Evolutionary conservation across 768 basidiomycete genomes (phyloP), one percentile per base, ranked within the genome.

Genomic region (Lactarius psammicola): DNA sequence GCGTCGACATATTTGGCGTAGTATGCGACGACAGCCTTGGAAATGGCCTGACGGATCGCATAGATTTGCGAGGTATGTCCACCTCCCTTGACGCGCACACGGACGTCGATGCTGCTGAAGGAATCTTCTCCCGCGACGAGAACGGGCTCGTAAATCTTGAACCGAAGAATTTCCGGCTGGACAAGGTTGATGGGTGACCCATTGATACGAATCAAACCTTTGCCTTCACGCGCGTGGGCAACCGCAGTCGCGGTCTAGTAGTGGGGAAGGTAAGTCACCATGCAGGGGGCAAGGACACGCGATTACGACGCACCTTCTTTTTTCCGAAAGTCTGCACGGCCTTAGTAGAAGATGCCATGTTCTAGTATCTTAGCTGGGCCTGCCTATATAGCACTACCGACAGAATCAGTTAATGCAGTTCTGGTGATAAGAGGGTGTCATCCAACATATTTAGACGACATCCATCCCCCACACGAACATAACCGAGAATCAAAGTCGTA

Each of bases 311-410:
- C 77, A 85, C 94, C 91, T 98, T 98, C 89, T 98, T 98, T 93
- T 98, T 98, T 80, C 96, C 96, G 81, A 98, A 98, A 69, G 94
- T 96, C 78, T 98, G 96, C 72, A 98, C 96, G 82, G 95, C 94
- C 82, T 93, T 92, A 71, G 80, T 78, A 72, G 82, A 75, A 75
- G 89, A 84, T 72, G 87, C 85, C 90, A 92, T 92, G 79, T 80
- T 85, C 59, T 67, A 55, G 68, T 70, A 66, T 62, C 61, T 55
- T 60, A 72, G 68, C 69, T 71, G 61, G 53, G 51, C 65, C 60
- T 58, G 68, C 64, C 65, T 71, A 70, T 72, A 57, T 59, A 65
- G 46, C 63, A 67, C 71, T 71, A 55, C 9, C 42, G 34, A 62
- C 13, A 57, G 44, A 17, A 60, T 71, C 65, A 70, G 71, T 58